These are phyloP conservation scores for Diaporthe citri DNA, from an alignment of 2,329 filamentous ascomycete genomes.

Conservation along the genomic window DNA sequence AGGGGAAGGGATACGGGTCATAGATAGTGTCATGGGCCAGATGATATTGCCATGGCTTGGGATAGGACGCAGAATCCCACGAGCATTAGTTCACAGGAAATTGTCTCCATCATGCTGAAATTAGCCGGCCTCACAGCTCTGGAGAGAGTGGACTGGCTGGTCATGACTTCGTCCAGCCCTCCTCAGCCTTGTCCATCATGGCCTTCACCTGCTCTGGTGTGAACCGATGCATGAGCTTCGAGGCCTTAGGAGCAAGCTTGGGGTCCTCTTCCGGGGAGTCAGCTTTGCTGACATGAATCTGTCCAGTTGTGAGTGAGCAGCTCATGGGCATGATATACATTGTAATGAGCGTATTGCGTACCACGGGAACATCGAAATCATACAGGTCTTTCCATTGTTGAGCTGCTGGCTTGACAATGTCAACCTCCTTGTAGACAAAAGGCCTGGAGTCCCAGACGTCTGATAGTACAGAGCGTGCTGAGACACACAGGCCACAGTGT, in stretches of 20 bases:
- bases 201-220: slow-evolving; percentile 73
- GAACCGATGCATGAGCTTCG: slow-evolving; percentile 85
- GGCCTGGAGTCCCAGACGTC: slow-evolving; percentile 75
- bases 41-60: background rate
- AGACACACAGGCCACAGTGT: slow-evolving; percentile 78
- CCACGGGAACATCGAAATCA: slow-evolving; percentile 86
- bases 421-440: slow-evolving; percentile 77
- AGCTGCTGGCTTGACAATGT: slow-evolving; percentile 74
- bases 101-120: background rate
- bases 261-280: slow-evolving; percentile 64
- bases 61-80: background rate
- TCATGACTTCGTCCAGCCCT: slow-evolving; percentile 38
- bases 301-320: background rate
- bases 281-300: slow-evolving; percentile 75
- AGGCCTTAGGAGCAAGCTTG: slow-evolving; percentile 67
- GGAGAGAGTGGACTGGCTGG: background rate
- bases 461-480: slow-evolving; percentile 76
- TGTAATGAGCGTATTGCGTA: slow-evolving; percentile 54
- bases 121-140: background rate
- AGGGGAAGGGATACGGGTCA: slow-evolving; percentile 57
- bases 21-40: slow-evolving; percentile 35
- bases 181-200: slow-evolving; percentile 74
- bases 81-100: background rate
- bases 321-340: background rate
- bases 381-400: slow-evolving; percentile 79